Evolutionary conservation across 371 early-diverging fungal species (phyloP).

Genomic region (Rhizomucor pusillus): DNA sequence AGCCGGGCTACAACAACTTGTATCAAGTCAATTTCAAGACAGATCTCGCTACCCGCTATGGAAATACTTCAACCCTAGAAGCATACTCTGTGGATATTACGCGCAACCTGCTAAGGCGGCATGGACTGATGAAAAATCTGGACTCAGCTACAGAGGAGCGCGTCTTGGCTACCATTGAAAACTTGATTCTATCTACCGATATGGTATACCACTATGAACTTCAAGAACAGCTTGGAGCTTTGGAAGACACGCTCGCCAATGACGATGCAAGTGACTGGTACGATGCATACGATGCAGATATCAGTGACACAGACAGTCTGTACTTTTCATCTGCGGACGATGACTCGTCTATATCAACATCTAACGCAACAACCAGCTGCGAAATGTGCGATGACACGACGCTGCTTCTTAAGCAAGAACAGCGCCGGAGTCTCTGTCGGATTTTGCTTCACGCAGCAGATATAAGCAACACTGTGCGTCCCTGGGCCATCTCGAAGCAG

Average conservation of each 20-base stretch:
- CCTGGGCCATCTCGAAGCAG: constrained; percentile 78
- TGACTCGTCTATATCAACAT: neutral
- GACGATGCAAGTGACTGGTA: neutral
- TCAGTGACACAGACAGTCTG: constrained; percentile 1
- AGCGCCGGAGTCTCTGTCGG: constrained; percentile 61
- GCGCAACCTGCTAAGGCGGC: constrained; percentile 57
- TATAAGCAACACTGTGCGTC: constrained; percentile 84
- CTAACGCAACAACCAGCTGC: too few species aligned
- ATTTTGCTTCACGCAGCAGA: constrained; percentile 85
- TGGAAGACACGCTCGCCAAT: constrained; percentile 2
- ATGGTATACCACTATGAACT: constrained; percentile 21
- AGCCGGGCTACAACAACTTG: constrained; percentile 86
- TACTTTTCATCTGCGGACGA: neutral
- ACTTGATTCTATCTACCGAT: constrained; percentile 19
- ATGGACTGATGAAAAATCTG: constrained; percentile 47
- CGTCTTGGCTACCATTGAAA: constrained; percentile 6
- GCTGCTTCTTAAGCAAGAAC: constrained; percentile 26
- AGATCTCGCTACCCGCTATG: constrained; percentile 58
- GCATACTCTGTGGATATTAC: constrained; percentile 72
- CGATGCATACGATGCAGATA: neutral
- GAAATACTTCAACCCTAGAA: constrained; percentile 75
- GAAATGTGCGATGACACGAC: constrained; percentile 3
- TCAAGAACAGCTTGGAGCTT: constrained; percentile 9
- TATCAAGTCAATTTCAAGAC: constrained; percentile 81
- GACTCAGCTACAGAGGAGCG: constrained; percentile 3